These are phyloP conservation scores for Leccinum longicurvipes DNA, from an alignment of 768 basidiomycete species.

Conservation along the genomic window DNA sequence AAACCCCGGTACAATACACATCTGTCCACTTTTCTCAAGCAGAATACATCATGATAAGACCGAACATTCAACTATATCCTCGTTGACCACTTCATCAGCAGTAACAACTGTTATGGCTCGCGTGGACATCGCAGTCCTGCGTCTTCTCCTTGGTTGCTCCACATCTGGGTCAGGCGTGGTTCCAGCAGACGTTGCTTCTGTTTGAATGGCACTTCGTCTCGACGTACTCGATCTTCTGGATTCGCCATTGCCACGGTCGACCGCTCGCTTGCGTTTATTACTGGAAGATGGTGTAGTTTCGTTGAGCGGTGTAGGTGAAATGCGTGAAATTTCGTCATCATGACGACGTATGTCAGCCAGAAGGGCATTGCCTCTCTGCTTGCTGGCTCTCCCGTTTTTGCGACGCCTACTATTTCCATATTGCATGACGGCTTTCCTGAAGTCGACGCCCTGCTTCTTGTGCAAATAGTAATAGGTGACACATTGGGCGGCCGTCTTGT, in stretches of 20 bases:
- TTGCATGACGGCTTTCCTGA: conserved; percentile 68
- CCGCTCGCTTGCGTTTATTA: conserved; percentile 41
- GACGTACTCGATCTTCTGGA: conserved; percentile 33
- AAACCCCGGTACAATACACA: conserved; percentile 22
- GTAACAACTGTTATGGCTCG: conserved; percentile 27
- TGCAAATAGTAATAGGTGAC: conserved; percentile 93
- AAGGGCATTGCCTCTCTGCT: conserved; percentile 79
- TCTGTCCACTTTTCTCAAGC: conserved; percentile 9
- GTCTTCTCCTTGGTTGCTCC: conserved; percentile 45
- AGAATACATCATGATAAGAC: conserved; percentile 16
- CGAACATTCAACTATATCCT: conserved; percentile 29
- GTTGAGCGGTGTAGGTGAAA: conserved; percentile 19
- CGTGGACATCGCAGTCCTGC: conserved; percentile 34
- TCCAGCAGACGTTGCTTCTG: conserved; percentile 44
- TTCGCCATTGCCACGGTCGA: conserved; percentile 31
- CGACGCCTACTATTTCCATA: conserved; percentile 65
- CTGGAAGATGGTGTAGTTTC: conserved; percentile 26
- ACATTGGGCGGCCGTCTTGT: conserved; percentile 87
- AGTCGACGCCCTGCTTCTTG: conserved; percentile 86
- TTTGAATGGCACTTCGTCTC: conserved; percentile 41
- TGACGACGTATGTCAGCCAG: conserved; percentile 79
- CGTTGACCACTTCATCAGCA: conserved; percentile 33
- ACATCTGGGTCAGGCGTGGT: conserved; percentile 70
- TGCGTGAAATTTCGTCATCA: conserved; percentile 46
- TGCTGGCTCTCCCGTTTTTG: conserved; percentile 54